A percentile compares a stretch with the other conserved stretches of the same genome.
Conservation (phyloP, 2,329 filamentous ascomycete genomes). For the Colletotrichum magnum region DNA sequence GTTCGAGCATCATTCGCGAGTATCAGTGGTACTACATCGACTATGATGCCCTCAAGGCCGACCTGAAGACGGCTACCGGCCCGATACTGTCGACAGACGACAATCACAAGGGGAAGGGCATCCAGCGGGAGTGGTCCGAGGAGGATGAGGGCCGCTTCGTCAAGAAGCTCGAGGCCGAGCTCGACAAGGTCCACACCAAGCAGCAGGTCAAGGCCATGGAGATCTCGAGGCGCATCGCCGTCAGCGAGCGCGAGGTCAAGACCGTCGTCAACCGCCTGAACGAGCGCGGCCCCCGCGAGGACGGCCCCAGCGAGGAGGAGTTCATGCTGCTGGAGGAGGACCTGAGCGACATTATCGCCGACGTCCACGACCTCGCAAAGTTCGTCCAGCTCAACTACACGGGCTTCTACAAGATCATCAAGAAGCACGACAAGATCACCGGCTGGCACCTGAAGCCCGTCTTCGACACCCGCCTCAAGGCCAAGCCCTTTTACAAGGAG, state of each 20-base stretch:
- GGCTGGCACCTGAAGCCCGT: slow-evolving; percentile 93
- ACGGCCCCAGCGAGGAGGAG: slow-evolving; percentile 86
- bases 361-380: slow-evolving; percentile 97
- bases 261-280: slow-evolving; percentile 86
- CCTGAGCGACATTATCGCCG: slow-evolving; percentile 96
- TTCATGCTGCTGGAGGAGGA: slow-evolving; percentile 95
- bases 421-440: slow-evolving; percentile 99
- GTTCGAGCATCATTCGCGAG: slow-evolving; percentile 94
- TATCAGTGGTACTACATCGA: slow-evolving; percentile 99
- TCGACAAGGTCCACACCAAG: slow-evolving; percentile 98
- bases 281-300: slow-evolving; percentile 69
- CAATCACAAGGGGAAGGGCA: slow-evolving; percentile 48
- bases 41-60: slow-evolving; percentile 92
- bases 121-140: slow-evolving; percentile 81
- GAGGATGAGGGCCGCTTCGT: slow-evolving; percentile 94
- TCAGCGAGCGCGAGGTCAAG: slow-evolving; percentile 89
- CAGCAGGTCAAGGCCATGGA: slow-evolving; percentile 98
- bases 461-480: slow-evolving; percentile 94
- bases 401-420: slow-evolving; percentile 99
- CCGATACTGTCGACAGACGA: slow-evolving; percentile 43
- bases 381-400: slow-evolving; percentile 99
- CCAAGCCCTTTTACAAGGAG: slow-evolving; percentile 98
- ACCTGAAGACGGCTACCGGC: slow-evolving; percentile 82
- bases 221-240: slow-evolving; percentile 90
- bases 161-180: slow-evolving; percentile 86